Conservation (phyloP, 23 red algal species). For the Cyanidium caldarium region DNA sequence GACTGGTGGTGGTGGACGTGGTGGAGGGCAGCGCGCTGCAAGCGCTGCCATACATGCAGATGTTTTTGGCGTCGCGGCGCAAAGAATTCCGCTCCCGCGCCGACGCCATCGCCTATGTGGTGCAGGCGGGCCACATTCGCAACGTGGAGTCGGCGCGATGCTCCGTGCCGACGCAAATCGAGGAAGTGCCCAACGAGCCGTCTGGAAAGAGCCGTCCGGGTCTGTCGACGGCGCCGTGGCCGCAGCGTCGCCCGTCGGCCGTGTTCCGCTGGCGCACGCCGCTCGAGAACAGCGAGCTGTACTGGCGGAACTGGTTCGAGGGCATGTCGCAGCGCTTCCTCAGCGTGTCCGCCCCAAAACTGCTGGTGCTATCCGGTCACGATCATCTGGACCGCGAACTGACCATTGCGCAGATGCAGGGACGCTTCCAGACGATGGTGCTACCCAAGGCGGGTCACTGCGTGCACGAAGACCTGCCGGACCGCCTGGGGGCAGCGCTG, state of each 20-base stretch:
- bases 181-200: not conserved
- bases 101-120: conserved; percentile 37
- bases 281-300: conserved; percentile 36
- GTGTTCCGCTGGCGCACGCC: conserved; percentile 25
- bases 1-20: conserved; percentile 85
- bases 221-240: not conserved
- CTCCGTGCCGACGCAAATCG: conserved; percentile 54
- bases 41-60: conserved; percentile 65
- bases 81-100: conserved; percentile 31
- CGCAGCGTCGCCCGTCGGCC: not conserved
- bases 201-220: no score
- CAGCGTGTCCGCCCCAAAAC: conserved; percentile 37
- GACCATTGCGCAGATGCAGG: conserved; percentile 99
- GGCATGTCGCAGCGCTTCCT: conserved; percentile 52
- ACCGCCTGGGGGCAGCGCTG: conserved; percentile 24
- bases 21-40: conserved; percentile 82
- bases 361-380: conserved; percentile 73
- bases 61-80: conserved; percentile 24
- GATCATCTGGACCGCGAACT: conserved; percentile 74
- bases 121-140: conserved; percentile 39
- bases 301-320: conserved; percentile 91
- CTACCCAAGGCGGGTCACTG: conserved; percentile 57
- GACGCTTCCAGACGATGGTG: conserved; percentile 68
- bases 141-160: conserved; percentile 31
- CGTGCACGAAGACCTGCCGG: conserved; percentile 70